Conservation (phyloP, 441 rosid genomes). For the Syzygium malaccense region DNA sequence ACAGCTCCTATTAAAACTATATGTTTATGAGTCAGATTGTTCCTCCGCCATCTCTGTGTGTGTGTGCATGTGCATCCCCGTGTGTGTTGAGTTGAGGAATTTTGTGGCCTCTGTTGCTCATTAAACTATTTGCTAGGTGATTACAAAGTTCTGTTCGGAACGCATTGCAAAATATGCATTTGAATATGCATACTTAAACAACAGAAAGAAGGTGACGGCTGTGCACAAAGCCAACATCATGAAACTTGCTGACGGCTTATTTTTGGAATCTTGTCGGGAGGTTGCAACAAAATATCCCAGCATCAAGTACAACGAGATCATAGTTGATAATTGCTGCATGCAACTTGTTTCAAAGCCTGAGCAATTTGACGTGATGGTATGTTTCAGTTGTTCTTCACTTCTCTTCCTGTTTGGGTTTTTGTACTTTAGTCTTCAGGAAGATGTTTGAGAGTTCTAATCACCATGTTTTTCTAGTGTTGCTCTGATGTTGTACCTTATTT, state of each 20-base stretch:
- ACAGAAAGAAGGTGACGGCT: constrained; percentile 18
- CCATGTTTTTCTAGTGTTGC: neutral
- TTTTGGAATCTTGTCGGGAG: constrained; percentile 18
- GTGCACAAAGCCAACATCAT: constrained; percentile 16
- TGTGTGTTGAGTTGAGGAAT: neutral
- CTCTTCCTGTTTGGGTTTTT: neutral
- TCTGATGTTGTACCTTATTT: neutral
- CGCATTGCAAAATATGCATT: constrained; percentile 16
- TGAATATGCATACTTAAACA: constrained; percentile 14
- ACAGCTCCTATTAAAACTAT: neutral
- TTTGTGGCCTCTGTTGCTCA: neutral
- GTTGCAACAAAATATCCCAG: constrained; percentile 12
- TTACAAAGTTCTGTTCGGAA: constrained; percentile 18
- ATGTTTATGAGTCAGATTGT: neutral
- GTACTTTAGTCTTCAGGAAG: neutral
- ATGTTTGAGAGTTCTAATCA: neutral
- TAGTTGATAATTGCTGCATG: constrained; percentile 15
- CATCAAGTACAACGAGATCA: constrained; percentile 13
- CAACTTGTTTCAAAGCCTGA: constrained; percentile 20
- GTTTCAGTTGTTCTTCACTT: neutral
- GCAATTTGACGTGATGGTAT: constrained; percentile 20
- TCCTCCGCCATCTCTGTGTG: neutral
- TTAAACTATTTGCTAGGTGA: constrained; percentile 2
- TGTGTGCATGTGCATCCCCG: neutral
- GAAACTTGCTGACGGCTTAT: constrained; percentile 16